Base-by-base conservation (phyloP, 78 protist genomes). In the Speleostelium caveatum region DNA sequence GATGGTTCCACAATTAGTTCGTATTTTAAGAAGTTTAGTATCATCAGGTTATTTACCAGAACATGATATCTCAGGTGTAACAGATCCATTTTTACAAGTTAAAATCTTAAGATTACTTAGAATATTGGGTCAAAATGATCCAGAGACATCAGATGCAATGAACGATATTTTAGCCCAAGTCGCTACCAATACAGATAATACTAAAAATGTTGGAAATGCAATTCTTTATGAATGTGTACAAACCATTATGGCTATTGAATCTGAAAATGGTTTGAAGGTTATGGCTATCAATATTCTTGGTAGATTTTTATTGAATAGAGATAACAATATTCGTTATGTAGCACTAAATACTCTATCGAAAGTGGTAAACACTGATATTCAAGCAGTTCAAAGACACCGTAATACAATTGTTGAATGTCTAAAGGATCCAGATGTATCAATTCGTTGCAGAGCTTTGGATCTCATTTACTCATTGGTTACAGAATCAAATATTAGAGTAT, bases 61-160 rank as follows among this genome's bases (percentile, higher is more conserved):
- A 35, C 95, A 98, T 92, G 99, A 98, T 68, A 95, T 99, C n/a
- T 38, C 42, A 5, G 99, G 99, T 24, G 74, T 99, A 49, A 92
- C 98, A 2, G 99, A 99, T 65, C 99, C 99, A 30, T 99, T 98
- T 94, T 92, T 99, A 21, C 99, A 99, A 76, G 97, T 98, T 58
- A 86, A 92, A 63, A 45, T 98, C 33, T 75, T 99, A 39, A 94
- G 80, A 35, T 74, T 97, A 58, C 76, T 99, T 22, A 93, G 98
- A 33, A 42, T 96, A 16, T 86, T 98, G 1, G 99, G 98, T 28
- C 67, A 86, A 39, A 33, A 68, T 10, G 93, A 92, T 75, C 35
- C 91, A 19, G 95, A 87, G 28, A 28, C 97, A 42, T 33, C 76
- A 33, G 99, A 98, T 21, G 56, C 65, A 32, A 98, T 99, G 99